Base-by-base conservation (phyloP, 345 rosid species). In the Melaleuca alternifolia region DNA sequence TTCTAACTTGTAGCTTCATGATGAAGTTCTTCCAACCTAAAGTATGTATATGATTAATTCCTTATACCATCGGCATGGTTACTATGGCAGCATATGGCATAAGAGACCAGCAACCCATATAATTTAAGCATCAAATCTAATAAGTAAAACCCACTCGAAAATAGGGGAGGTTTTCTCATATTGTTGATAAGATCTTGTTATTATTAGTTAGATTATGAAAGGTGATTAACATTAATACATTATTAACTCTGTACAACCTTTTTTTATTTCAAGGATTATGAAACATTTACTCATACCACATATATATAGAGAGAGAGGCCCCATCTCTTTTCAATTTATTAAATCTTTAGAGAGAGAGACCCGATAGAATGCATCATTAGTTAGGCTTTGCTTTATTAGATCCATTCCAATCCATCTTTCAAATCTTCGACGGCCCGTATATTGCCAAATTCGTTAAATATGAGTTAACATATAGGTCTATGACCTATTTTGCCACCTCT, bases 81-180 rank as follows among this genome's bases (percentile, higher is more conserved):
- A n/a, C 62, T 56, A 0, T 0, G 30, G 28, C 0, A 13, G 62
- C 5, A 13, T 24, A 56, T 5, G 28, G 28, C 28, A 24, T 56
- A 24, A 26, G 13, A 24, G 14, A 56, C 28, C 13, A 56, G 28
- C 0, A 10, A 56, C 26, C 28, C 28, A 56, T 56, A 24, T 56
- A 11, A 24, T 56, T 56, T 56, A 11, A 56, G 62, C 28, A 56
- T 24, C 62, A 10, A 56, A 24, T 56, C 6, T 56, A 10, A 0
- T 23, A 56, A 56, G 28, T 28, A 12, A 56, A 56, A 56, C 6
- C 28, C 26, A 56, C 62, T 56, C 28, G 28, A 56, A 56, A 0
- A 56, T 56, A 24, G 24, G 61, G 28, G 28, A 23, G 28, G 61
- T 56, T 23, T 11, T 56, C n/a, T 10, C 23, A 3, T 56, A 56